These are phyloP conservation scores for Phytophthora crassamura DNA, from an alignment of 352 stramenopile species.

Conservation along the genomic window DNA sequence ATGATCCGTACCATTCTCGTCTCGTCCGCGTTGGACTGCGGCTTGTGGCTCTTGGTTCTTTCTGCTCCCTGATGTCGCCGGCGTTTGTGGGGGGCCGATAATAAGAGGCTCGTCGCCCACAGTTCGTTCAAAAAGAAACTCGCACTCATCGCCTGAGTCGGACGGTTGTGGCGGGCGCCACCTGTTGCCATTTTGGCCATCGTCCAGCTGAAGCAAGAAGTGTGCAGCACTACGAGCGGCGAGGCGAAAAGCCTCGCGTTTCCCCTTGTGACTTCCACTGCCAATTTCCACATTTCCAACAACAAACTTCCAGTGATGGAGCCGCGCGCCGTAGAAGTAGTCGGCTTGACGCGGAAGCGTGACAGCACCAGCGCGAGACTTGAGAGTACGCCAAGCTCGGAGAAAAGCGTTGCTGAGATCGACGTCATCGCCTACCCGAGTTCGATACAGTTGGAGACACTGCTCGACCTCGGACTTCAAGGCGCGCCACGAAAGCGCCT, in stretches of 20 bases:
- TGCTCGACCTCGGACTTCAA: slow-evolving; percentile 47
- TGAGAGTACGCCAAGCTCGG: slow-evolving; percentile 54
- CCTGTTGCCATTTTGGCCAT: slow-evolving; percentile 18
- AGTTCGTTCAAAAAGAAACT: slow-evolving; percentile 17
- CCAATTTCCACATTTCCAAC: slow-evolving; percentile 67
- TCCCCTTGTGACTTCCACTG: slow-evolving; percentile 57
- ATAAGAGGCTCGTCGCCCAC: slow-evolving; percentile 1
- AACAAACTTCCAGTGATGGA: slow-evolving; percentile 63
- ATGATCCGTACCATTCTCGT: background rate
- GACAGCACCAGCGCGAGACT: slow-evolving; percentile 23
- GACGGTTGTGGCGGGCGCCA: slow-evolving; percentile 13
- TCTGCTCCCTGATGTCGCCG: background rate
- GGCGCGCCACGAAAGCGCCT: slow-evolving; percentile 47
- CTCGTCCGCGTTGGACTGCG: background rate
- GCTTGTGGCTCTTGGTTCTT: background rate
- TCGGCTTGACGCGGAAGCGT: slow-evolving; percentile 43
- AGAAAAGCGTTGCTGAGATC: slow-evolving; percentile 47
- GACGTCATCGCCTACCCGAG: slow-evolving; percentile 9
- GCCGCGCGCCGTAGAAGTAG: slow-evolving; percentile 50
- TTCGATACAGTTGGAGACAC: slow-evolving; percentile 23
- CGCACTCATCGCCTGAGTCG: slow-evolving; percentile 15
- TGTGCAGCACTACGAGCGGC: slow-evolving; percentile 39
- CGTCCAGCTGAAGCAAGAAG: slow-evolving; percentile 41
- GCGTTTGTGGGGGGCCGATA: background rate
- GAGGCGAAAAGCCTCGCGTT: slow-evolving; percentile 46